Conservation (phyloP, 2,329 filamentous ascomycete species). For the Pseudogymnoascus destructans region DNA sequence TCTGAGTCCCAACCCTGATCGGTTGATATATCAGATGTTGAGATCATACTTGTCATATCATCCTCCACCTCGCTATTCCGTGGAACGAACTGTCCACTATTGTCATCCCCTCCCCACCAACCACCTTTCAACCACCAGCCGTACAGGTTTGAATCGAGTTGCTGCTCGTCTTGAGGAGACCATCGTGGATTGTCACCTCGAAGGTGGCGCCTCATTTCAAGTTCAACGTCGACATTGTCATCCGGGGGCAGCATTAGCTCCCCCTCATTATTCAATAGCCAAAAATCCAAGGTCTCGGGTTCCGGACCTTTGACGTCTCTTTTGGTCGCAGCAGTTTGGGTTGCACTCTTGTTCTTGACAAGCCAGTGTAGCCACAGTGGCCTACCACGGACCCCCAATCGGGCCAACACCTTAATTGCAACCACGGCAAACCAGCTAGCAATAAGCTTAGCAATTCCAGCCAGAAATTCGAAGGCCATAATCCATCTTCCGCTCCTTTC, state of each 20-base stretch:
- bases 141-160: constrained; percentile 64
- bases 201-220: constrained; percentile 56
- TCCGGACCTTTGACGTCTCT: constrained; percentile 19
- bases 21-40: constrained; percentile 28
- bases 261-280: constrained; percentile 39
- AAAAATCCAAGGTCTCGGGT: constrained; percentile 35
- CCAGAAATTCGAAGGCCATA: constrained; percentile 61
- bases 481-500: constrained; percentile 70
- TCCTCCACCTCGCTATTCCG: constrained; percentile 42
- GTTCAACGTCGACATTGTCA: constrained; percentile 66
- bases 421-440: constrained; percentile 28
- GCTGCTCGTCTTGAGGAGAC: constrained; percentile 43
- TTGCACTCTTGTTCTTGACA: constrained; percentile 14
- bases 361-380: constrained; percentile 48
- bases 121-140: constrained; percentile 73
- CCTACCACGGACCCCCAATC: constrained; percentile 45
- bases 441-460: constrained; percentile 57
- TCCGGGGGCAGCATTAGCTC: constrained; percentile 42
- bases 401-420: constrained; percentile 33
- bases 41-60: constrained; percentile 73
- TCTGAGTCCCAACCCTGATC: constrained; percentile 34
- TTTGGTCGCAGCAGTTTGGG: constrained; percentile 10
- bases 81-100: constrained; percentile 64
- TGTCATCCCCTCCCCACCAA: constrained; percentile 72
- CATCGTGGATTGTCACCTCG: constrained; percentile 30